Evolutionary conservation across 108 stramenopile genomes (phyloP), one percentile per base, ranked within the genome.

Genomic region (Stephanodiscus triporus): DNA sequence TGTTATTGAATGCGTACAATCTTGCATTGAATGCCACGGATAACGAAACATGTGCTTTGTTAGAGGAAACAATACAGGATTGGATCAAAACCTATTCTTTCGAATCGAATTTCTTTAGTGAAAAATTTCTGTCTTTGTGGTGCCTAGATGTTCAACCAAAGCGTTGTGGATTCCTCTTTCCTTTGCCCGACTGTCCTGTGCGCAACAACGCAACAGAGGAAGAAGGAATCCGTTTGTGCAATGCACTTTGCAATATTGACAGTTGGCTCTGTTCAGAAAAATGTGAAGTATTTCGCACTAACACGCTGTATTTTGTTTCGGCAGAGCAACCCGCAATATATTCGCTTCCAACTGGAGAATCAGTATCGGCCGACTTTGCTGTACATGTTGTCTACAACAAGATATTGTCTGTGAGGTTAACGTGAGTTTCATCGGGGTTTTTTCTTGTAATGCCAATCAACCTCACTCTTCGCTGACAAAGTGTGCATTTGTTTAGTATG

Each of bases 1-100:
- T 87, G 3, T 80, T 85, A n/a, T 75, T 94, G 34, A 85, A 86
- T 66, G 85, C 73, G 13, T 85, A 86, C 51, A 91, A 91, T 58
- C 4, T 89, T 27, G 73, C 66, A 36, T 80, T 63, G 10, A 77
- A 63, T 29, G n/a, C 47, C 30, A 76, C 68, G 51, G 63, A 70
- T n/a, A 58, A 71, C 20, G 75, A 78, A 23, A 69, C 81, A n/a
- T 94, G 93, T 56, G 78, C 63, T 17, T 87, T 75, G 62, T 77
- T 94, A 19, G 26, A 77, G 16, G 27, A 75, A 20, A 75, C 87
- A 49, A 81, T 91, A 19, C 10, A 64, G 16, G 63, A 81, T 9
- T 94, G 90, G 90, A 27, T 85, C 1, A 70, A 72, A 45, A 63
- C 62, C 10, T 51, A 71, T 20, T 26, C 68, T 0, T 60, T 76